These are phyloP conservation scores for Pterulicium gracile DNA, from an alignment of 1,284 basidiomycete genomes.

Conservation along the genomic window DNA sequence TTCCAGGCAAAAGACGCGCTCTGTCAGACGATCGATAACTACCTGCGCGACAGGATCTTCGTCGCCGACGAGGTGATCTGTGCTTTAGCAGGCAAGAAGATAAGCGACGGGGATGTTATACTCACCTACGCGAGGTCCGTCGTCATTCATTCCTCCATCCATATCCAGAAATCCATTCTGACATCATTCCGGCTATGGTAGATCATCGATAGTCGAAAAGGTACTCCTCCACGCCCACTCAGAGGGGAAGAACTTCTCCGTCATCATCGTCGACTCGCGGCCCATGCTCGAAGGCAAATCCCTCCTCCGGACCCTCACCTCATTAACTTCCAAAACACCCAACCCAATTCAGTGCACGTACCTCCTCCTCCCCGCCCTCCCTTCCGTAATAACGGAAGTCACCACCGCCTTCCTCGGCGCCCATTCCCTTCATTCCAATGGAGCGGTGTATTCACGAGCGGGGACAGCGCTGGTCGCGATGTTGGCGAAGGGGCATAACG, in stretches of 20 bases:
- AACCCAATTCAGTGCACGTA: constrained; percentile 81
- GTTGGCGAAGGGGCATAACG: constrained; percentile 83
- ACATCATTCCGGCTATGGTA: no score
- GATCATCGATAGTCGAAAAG: constrained; percentile 91
- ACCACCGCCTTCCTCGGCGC: constrained; percentile 87
- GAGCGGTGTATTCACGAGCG: constrained; percentile 87
- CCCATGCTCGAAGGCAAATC: constrained; percentile 89
- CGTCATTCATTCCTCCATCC: no score
- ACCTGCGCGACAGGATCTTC: constrained; percentile 90
- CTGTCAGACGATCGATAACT: constrained; percentile 83
- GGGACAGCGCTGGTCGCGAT: constrained; percentile 95
- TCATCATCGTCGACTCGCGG: constrained; percentile 90
- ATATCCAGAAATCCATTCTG: no score
- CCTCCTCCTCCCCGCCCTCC: constrained; percentile 80
- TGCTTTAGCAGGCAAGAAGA: constrained; percentile 83
- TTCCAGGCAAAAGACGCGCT: constrained; percentile 79
- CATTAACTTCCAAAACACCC: constrained; percentile 25
- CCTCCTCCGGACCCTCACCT: constrained; percentile 63
- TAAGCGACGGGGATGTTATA: constrained; percentile 88
- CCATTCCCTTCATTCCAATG: constrained; percentile 90
- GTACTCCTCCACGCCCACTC: constrained; percentile 74
- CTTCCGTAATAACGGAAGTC: constrained; percentile 72
- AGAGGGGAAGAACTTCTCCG: constrained; percentile 71
- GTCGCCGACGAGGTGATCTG: constrained; percentile 92
- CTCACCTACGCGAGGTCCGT: constrained; percentile 82